phyloP scores from a whole-genome alignment of 495 filamentous ascomycete genomes.

The Penicillium paxilli region DNA sequence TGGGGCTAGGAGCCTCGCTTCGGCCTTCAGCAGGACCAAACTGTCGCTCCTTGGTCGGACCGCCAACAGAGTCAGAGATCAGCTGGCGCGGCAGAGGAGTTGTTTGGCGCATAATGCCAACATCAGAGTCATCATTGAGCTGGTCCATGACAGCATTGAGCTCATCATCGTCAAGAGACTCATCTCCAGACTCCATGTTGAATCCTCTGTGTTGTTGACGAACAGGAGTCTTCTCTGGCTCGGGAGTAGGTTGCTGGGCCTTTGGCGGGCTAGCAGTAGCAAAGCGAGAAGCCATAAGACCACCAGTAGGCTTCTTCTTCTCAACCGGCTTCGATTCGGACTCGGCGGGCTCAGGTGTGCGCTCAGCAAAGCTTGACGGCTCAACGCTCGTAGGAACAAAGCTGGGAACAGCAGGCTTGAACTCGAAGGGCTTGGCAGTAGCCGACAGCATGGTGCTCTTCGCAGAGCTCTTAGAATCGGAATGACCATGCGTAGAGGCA shows the following conservation, averaged over 20 bases:
- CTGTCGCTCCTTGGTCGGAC: constrained; percentile 55
- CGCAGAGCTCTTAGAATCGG: constrained; percentile 22
- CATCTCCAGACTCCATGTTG: constrained; percentile 27
- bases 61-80: constrained; percentile 34
- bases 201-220: constrained; percentile 13
- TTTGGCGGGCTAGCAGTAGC: constrained; percentile 32
- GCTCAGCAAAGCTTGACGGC: constrained; percentile 35
- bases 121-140: constrained; percentile 66
- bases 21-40: constrained; percentile 56
- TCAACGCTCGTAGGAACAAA: constrained; percentile 47
- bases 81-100: constrained; percentile 33
- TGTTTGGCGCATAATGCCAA: constrained; percentile 65
- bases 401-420: constrained; percentile 52
- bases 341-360: background rate
- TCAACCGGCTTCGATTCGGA: constrained; percentile 3
- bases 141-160: constrained; percentile 86
- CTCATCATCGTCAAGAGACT: constrained; percentile 68
- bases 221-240: constrained; percentile 5
- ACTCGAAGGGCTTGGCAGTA: constrained; percentile 65
- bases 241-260: constrained; percentile 7
- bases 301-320: constrained; percentile 20
- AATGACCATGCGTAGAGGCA: constrained; percentile 15
- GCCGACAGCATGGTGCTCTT: constrained; percentile 56
- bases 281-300: constrained; percentile 43
- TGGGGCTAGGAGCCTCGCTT: constrained; percentile 77